Percentiles rank a stretch among this genome's conserved stretches.
Evolutionary conservation across 129 eudicot species (phyloP).

Genomic region (Escallonia rubra): DNA sequence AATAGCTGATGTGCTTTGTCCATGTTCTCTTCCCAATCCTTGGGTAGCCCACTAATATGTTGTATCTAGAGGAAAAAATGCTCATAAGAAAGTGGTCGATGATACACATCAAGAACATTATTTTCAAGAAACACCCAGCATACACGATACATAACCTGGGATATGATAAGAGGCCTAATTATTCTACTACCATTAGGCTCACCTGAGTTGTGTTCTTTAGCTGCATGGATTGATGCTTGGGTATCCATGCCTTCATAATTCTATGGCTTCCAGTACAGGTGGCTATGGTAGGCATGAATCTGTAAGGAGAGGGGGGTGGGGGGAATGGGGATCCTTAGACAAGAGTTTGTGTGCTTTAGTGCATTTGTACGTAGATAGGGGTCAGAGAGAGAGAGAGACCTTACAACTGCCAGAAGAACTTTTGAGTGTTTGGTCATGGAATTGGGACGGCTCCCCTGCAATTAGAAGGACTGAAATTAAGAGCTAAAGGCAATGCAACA

Average conservation of each 20-base stretch:
- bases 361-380: not conserved
- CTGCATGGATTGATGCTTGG: slow-evolving; percentile 84
- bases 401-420: slow-evolving; percentile 57
- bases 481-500: not conserved
- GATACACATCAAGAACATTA: not conserved
- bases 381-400: slow-evolving; percentile 34
- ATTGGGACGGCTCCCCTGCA: slow-evolving; percentile 57
- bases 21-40: slow-evolving; percentile 59
- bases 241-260: slow-evolving; percentile 84
- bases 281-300: slow-evolving; percentile 67
- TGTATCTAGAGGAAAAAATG: slow-evolving; percentile 37
- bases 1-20: slow-evolving; percentile 69
- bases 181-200: not conserved
- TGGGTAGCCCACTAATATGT: slow-evolving; percentile 70
- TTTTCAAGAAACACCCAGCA: not conserved
- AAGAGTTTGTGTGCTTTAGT: not conserved
- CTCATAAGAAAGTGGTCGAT: not conserved
- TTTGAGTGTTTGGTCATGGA: slow-evolving; percentile 48
- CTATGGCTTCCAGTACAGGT: slow-evolving; percentile 87
- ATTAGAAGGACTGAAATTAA: slow-evolving; percentile 1
- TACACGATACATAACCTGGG: not conserved
- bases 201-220: slow-evolving; percentile 68
- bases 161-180: not conserved
- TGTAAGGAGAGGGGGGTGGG: not conserved
- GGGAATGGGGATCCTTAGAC: not conserved